phyloP scores from a whole-genome alignment of 2,329 filamentous ascomycete species.

The Colletotrichum sp. region DNA sequence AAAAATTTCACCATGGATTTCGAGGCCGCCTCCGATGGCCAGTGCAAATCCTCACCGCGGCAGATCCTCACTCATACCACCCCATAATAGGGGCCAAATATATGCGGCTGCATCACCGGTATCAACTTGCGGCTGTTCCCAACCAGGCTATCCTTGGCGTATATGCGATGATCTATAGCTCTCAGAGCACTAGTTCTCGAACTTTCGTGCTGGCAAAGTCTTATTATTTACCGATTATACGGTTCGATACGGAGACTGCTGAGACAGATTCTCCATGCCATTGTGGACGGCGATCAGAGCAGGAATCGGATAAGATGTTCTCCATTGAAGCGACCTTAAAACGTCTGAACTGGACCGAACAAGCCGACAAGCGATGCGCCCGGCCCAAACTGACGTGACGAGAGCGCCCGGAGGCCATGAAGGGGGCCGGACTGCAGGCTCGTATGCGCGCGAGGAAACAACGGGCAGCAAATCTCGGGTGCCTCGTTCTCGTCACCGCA shows the following conservation, averaged over 20 bases:
- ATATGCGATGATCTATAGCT: conserved; percentile 7
- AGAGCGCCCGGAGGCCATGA: background rate
- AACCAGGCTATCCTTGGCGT: background rate
- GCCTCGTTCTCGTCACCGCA: background rate
- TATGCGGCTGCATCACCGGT: conserved; percentile 4
- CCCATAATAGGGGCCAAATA: conserved; percentile 9
- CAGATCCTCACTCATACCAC: background rate
- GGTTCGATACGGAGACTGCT: background rate
- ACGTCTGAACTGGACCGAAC: background rate
- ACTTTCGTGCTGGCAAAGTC: background rate
- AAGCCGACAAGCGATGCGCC: background rate
- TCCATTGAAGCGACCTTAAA: background rate
- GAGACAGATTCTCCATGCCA: background rate
- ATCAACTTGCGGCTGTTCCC: background rate
- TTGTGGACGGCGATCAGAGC: background rate
- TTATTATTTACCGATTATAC: background rate
- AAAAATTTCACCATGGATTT: background rate
- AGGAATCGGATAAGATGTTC: background rate
- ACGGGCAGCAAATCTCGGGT: background rate
- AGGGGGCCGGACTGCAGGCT: background rate
- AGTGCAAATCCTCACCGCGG: background rate
- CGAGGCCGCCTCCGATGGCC: background rate
- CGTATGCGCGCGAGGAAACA: background rate
- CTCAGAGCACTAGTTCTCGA: conserved; percentile 4
- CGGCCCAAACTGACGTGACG: background rate